A percentile compares a stretch with the other conserved stretches of the same genome.
These are phyloP conservation scores for Vitis rotundifolia DNA, from an alignment of 164 flowering plant species.

Conservation along the genomic window DNA sequence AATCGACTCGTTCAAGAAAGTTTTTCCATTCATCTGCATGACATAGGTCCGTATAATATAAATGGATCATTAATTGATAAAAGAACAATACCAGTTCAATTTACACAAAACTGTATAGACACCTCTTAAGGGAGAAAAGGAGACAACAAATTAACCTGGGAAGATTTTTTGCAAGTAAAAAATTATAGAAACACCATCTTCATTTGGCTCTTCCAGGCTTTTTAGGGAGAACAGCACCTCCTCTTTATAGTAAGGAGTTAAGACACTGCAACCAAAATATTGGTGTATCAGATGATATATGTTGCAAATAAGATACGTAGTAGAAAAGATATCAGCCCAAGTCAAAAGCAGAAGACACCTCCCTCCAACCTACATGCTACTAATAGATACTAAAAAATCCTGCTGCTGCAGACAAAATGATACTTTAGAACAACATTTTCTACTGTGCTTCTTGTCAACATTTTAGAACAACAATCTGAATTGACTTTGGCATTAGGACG, in stretches of 20 bases:
- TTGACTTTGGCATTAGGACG: too few relatives aligned
- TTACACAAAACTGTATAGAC: background rate
- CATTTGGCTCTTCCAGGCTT: constrained; percentile 36
- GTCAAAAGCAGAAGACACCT: too few relatives aligned
- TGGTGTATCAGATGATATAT: background rate
- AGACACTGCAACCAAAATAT: constrained; percentile 26
- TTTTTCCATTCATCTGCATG: constrained; percentile 45
- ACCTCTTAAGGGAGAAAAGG: background rate
- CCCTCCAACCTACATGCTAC: too few relatives aligned
- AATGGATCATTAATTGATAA: background rate
- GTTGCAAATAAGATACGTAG: background rate
- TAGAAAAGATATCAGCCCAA: too few relatives aligned
- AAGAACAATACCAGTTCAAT: background rate
- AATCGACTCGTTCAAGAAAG: constrained; percentile 37
- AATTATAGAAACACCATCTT: constrained; percentile 51
- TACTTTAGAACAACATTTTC: too few relatives aligned
- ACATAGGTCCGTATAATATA: background rate
- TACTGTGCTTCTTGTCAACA: too few relatives aligned
- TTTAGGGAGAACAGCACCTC: constrained; percentile 39
- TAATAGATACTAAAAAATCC: too few relatives aligned
- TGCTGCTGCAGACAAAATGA: too few relatives aligned
- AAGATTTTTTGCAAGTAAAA: constrained; percentile 50
- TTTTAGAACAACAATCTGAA: too few relatives aligned
- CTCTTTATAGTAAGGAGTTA: constrained; percentile 50
- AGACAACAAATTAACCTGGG: constrained; percentile 26